A percentile compares a stretch with the other conserved stretches of the same genome.
Evolutionary conservation across 768 basidiomycete species (phyloP).

Genomic region (Agaricus blazei): DNA sequence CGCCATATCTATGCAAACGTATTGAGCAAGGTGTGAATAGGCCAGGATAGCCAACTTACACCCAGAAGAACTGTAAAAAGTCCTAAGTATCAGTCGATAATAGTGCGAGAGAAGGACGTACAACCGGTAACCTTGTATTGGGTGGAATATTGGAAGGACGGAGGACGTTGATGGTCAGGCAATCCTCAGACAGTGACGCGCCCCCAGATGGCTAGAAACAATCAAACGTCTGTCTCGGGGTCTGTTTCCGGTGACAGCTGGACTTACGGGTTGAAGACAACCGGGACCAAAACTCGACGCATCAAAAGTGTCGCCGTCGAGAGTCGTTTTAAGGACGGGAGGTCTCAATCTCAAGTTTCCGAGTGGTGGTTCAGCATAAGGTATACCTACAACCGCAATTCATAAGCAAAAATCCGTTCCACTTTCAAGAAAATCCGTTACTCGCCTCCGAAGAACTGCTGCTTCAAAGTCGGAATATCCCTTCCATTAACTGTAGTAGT

Average conservation of each 20-base stretch:
- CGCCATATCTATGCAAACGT: conserved; percentile 25
- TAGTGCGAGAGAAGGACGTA: conserved; percentile 15
- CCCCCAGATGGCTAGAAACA: conserved; percentile 15
- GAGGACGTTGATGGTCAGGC: conserved; percentile 54
- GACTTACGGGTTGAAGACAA: conserved; percentile 43
- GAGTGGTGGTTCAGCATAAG: conserved; percentile 50
- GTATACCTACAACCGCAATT: conserved; percentile 33
- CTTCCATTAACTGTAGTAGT: conserved; percentile 32
- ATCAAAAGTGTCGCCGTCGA: conserved; percentile 30
- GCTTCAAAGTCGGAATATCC: conserved; percentile 26
- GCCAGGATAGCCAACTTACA: conserved; percentile 19
- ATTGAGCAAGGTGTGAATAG: neutral
- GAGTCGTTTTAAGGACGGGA: conserved; percentile 38
- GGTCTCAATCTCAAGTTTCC: conserved; percentile 40
- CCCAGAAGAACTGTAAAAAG: conserved; percentile 31
- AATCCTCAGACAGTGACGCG: conserved; percentile 47
- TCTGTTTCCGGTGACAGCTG: neutral
- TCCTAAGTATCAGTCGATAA: neutral
- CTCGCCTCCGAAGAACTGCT: conserved; percentile 45
- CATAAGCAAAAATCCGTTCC: neutral
- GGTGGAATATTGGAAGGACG: conserved; percentile 33
- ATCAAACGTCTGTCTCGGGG: conserved; percentile 4
- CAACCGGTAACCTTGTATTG: conserved; percentile 31
- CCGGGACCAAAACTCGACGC: conserved; percentile 40
- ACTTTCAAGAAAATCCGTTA: neutral